Conservation (phyloP, 129 eudicot species). For the Lactuca sativa region DNA sequence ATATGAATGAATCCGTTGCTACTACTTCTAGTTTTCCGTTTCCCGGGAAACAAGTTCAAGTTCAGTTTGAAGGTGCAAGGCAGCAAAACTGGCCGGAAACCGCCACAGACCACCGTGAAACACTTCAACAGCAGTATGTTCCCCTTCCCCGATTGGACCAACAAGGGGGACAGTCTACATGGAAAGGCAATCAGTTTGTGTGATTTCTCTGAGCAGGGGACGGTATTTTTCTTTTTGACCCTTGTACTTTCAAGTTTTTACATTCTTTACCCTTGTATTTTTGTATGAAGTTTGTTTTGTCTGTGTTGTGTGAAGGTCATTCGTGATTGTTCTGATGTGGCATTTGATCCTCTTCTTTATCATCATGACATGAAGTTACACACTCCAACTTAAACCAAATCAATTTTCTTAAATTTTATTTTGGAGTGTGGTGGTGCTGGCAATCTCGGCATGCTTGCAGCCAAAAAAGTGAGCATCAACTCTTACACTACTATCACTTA, state of each 20-base stretch:
- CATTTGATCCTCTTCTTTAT: constrained; percentile 29
- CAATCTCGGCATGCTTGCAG: constrained; percentile 41
- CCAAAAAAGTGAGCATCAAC: constrained; percentile 31
- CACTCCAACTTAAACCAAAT: constrained; percentile 39
- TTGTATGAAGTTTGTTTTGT: background rate
- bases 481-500: background rate
- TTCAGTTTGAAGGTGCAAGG: constrained; percentile 38
- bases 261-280: background rate
- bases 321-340: constrained; percentile 32
- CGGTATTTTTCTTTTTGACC: constrained; percentile 23
- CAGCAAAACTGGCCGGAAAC: constrained; percentile 11
- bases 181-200: constrained; percentile 56
- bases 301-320: constrained; percentile 35
- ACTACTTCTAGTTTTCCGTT: constrained; percentile 43
- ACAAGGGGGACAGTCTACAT: constrained; percentile 52
- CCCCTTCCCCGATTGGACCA: constrained; percentile 40
- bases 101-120: constrained; percentile 21
- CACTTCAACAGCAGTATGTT: constrained; percentile 37
- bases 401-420: constrained; percentile 33
- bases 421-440: constrained; percentile 50
- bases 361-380: constrained; percentile 23
- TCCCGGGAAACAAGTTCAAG: constrained; percentile 58
- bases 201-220: constrained; percentile 32
- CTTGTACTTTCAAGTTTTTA: background rate
- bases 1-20: constrained; percentile 30